These are phyloP conservation scores for Cyclotella kingstonii DNA, from an alignment of 108 stramenopile genomes.

Conservation along the genomic window DNA sequence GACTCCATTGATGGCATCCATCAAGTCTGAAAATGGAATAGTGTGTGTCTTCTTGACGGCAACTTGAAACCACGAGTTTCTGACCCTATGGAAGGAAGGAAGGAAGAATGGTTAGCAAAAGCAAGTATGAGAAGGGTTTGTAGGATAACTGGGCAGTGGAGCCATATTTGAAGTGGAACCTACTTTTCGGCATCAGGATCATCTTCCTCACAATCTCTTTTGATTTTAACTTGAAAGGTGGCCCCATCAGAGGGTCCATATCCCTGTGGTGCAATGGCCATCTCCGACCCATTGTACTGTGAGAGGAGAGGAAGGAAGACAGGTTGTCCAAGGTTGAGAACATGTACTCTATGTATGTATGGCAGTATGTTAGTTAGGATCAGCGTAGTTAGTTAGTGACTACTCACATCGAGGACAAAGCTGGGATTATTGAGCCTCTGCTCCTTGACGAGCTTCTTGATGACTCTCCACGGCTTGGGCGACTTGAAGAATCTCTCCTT, in stretches of 20 bases:
- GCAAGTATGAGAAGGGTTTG: neutral
- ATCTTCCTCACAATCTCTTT: slow-evolving; percentile 15
- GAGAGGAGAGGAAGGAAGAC: neutral
- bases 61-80: neutral
- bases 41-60: neutral
- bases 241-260: neutral
- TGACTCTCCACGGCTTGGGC: slow-evolving; percentile 3
- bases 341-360: neutral
- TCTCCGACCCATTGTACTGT: slow-evolving; percentile 11
- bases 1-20: neutral
- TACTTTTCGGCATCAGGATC: slow-evolving; percentile 14
- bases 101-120: neutral
- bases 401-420: slow-evolving; percentile 13
- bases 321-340: neutral
- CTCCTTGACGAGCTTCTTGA: slow-evolving; percentile 10
- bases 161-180: neutral
- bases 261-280: slow-evolving; percentile 3
- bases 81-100: neutral
- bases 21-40: slow-evolving; percentile 1
- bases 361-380: neutral
- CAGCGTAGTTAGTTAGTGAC: neutral
- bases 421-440: neutral
- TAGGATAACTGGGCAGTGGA: neutral
- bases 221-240: neutral
- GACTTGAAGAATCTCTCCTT: slow-evolving; percentile 12